phyloP scores from a whole-genome alignment of 805 yeast genomes.

The Priceomyces medius region DNA sequence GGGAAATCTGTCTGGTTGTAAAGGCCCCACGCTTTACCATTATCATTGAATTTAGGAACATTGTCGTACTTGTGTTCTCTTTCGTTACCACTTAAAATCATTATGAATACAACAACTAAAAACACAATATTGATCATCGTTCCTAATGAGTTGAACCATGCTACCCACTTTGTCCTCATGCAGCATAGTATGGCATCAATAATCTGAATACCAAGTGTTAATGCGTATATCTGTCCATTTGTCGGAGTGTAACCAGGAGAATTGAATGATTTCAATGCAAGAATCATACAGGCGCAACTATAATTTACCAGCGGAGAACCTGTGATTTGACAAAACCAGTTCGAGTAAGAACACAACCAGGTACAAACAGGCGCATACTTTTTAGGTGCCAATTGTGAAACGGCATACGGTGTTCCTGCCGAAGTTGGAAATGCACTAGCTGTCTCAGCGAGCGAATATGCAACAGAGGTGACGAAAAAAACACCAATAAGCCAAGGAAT shows the following conservation, averaged over 20 bases:
- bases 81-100: slow-evolving; percentile 54
- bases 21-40: slow-evolving; percentile 52
- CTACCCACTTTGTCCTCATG: slow-evolving; percentile 54
- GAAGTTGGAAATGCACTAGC: slow-evolving; percentile 66
- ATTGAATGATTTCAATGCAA: slow-evolving; percentile 46
- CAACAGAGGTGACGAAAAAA: slow-evolving; percentile 55
- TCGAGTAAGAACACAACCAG: slow-evolving; percentile 64
- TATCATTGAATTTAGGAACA: slow-evolving; percentile 48
- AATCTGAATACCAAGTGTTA: slow-evolving; percentile 52
- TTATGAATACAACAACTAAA: slow-evolving; percentile 50
- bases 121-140: slow-evolving; percentile 50
- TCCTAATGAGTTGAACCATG: slow-evolving; percentile 50
- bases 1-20: slow-evolving; percentile 62
- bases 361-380: slow-evolving; percentile 52
- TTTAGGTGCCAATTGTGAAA: slow-evolving; percentile 59
- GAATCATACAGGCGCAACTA: slow-evolving; percentile 54
- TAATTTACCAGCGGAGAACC: slow-evolving; percentile 61
- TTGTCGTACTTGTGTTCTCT: slow-evolving; percentile 23
- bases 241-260: slow-evolving; percentile 40
- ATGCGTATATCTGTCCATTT: slow-evolving; percentile 50
- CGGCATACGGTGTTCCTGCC: slow-evolving; percentile 70
- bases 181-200: slow-evolving; percentile 49
- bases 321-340: slow-evolving; percentile 64
- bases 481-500: slow-evolving; percentile 60
- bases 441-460: slow-evolving; percentile 62